Conservation (phyloP, 2,329 filamentous ascomycete genomes). For the Colletotrichum sp. region DNA sequence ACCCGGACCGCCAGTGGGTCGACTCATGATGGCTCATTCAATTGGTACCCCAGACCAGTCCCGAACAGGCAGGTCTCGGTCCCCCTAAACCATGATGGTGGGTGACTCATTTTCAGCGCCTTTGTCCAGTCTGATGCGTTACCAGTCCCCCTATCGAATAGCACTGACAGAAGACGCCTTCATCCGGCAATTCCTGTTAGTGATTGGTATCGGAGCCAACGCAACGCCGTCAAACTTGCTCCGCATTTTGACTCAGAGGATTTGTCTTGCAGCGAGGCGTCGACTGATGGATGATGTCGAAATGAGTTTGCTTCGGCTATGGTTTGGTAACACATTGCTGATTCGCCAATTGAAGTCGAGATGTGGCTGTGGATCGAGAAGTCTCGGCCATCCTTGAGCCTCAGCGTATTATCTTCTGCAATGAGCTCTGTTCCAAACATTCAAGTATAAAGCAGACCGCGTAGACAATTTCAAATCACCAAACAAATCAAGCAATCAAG, state of each 20-base stretch:
- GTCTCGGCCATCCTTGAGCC: not conserved
- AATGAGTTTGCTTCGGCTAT: not conserved
- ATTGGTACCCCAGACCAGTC: not conserved
- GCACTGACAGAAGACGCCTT: not conserved
- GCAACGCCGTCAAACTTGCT: not conserved
- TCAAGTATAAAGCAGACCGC: not conserved
- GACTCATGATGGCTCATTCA: conserved; percentile 13
- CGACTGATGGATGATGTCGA: not conserved
- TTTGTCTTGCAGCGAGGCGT: not conserved
- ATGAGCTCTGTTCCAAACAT: not conserved
- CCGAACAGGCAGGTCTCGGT: conserved; percentile 8
- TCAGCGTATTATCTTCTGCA: not conserved
- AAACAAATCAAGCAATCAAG: not conserved
- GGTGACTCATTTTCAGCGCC: not conserved
- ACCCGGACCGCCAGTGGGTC: not conserved
- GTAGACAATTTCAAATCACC: rapidly evolving
- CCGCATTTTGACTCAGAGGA: conserved; percentile 1
- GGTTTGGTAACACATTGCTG: not conserved
- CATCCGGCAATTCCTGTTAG: not conserved
- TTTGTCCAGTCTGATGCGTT: not conserved
- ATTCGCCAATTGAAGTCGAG: not conserved
- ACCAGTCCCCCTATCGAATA: not conserved
- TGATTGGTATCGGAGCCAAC: not conserved
- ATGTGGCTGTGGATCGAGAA: not conserved
- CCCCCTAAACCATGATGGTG: not conserved